These are phyloP conservation scores for Mrakia frigida DNA, from an alignment of 768 basidiomycete genomes.

Conservation along the genomic window DNA sequence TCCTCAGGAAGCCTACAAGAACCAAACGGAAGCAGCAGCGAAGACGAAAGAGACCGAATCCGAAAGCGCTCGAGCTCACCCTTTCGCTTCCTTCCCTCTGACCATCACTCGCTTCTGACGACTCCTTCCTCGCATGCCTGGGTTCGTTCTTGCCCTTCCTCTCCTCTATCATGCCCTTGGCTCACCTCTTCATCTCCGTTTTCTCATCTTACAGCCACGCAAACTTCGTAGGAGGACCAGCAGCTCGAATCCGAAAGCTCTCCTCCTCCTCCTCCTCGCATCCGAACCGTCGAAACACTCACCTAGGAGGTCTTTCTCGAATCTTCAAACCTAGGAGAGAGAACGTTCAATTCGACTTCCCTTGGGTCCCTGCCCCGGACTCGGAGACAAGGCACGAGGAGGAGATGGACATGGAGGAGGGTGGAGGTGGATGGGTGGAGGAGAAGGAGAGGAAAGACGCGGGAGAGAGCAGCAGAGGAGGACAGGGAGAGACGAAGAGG, in stretches of 20 bases:
- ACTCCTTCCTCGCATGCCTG: background rate
- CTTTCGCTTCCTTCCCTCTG: background rate
- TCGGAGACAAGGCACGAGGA: background rate
- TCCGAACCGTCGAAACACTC: background rate
- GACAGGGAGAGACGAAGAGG: background rate
- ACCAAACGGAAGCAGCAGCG: too few species aligned
- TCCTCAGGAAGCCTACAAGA: too few species aligned
- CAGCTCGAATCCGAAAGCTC: background rate
- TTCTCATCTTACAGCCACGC: background rate
- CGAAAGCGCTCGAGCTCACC: background rate
- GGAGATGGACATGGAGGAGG: background rate
- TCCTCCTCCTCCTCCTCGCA: background rate
- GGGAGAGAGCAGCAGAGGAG: background rate
- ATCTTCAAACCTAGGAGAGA: background rate
- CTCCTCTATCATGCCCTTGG: background rate
- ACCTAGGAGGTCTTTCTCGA: background rate
- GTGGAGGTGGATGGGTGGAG: background rate
- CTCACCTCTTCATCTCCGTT: background rate
- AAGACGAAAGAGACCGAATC: background rate
- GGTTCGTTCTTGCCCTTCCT: background rate
- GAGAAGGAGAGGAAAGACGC: background rate
- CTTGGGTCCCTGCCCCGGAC: background rate
- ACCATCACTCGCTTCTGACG: too few species aligned
- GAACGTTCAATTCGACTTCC: slow-evolving; percentile 1
- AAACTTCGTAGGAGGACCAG: slow-evolving; percentile 11